These are phyloP conservation scores for Salix udensis DNA, from an alignment of 345 rosid genomes.

Conservation along the genomic window DNA sequence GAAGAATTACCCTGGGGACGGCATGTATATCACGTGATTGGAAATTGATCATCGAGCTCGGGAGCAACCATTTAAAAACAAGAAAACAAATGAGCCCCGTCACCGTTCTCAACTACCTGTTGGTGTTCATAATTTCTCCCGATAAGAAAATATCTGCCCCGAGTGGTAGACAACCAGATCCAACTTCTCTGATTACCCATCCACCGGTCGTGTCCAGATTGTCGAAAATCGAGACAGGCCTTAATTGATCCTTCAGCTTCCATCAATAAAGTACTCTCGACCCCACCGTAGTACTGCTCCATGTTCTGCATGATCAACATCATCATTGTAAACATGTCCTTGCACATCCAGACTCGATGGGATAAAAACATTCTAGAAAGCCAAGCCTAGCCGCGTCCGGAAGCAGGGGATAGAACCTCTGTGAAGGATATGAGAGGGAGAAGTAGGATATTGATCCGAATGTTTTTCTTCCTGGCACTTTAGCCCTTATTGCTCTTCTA, in stretches of 20 bases:
- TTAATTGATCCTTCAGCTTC: background rate
- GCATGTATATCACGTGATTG: background rate
- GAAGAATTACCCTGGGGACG: background rate
- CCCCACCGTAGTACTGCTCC: background rate
- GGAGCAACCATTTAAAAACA: background rate
- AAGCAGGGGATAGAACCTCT: background rate
- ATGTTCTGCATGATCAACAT: background rate
- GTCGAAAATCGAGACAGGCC: background rate
- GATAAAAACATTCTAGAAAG: background rate
- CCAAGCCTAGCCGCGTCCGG: background rate
- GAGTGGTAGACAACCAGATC: conserved; percentile 29
- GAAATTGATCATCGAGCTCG: background rate
- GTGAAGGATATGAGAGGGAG: no score
- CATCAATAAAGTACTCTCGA: background rate
- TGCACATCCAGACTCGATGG: no score
- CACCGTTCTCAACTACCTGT: background rate
- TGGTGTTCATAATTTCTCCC: background rate
- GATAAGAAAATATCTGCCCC: background rate
- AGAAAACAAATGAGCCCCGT: background rate
- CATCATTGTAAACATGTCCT: no score
- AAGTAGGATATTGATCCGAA: no score
- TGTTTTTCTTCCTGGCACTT: background rate
- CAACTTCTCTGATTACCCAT: background rate
- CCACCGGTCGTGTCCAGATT: background rate
- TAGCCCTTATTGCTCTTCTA: background rate